Base-by-base conservation (phyloP, 305 asterid genomes). In the Fraxinus nigra region DNA sequence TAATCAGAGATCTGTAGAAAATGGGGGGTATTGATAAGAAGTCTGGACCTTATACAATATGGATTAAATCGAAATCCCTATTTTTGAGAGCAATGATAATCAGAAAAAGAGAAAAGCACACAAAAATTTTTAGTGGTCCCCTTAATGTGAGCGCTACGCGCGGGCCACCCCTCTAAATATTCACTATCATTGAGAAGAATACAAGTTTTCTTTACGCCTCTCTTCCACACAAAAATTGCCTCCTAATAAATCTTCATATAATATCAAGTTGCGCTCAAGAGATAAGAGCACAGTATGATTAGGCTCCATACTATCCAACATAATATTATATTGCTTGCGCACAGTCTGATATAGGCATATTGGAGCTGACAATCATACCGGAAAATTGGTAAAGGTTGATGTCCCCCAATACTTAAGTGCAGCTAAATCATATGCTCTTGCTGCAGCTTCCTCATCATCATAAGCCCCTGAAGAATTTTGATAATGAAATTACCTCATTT, bases 401-500 rank as follows among this genome's bases (percentile, higher is more conserved):
- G 87, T 85, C 26, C 94, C 94, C 97, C 97, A 90, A 73, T 92
- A 92, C 81, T 91, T 92, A 18, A 92, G 91, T 65, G 97, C 94
- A 1, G 94, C 97, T 85, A 92, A 89, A 80, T 91, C 94, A 40
- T 91, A 92, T 7, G 97, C 94, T 82, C 92, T 82, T 75, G 97
- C 97, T 65, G 97, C 97, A 34, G 93, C 91, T 87, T 92, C 97
- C 80, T 92, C 94, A 11, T 87, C 92, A 40, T 92, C 93, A 83
- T 91, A 91, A 38, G 94, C 94, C 67, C 94, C 97, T 92, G 77
- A 37, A 18, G 32, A 72, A 84, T 13, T 80, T 76, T 67, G 35
- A 69, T 24, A 35, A 72, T 5, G 16, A 76, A 76, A 18, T 56
- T 18, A 32, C 22, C 26, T 75, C 33, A 30, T 16, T 43, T 54